Evolutionary conservation across 257 asterid genomes (phyloP), one percentile per base, ranked within the genome.

Genomic region (Avicennia marina): DNA sequence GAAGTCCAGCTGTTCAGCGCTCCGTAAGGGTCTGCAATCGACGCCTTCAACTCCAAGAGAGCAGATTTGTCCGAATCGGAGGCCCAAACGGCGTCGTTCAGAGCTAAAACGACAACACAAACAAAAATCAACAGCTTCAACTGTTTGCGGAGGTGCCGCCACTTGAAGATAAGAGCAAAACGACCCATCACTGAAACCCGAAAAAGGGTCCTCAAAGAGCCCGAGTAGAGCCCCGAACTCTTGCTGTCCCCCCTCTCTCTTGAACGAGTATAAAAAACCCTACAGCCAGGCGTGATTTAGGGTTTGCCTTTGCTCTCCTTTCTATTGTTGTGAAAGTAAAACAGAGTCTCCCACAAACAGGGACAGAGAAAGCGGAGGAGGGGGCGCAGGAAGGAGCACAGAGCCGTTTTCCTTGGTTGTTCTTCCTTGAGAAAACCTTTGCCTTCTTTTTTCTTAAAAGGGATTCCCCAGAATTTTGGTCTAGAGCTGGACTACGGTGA

Each of bases 61-160:
- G 91, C 95, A 60, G 95, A 78, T 81, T 77, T 82, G 57, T 93
- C 98, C 60, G 62, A 72, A 84, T 80, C 94, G 43, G 81, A 66
- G 8, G 75, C 77, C 43, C 25, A 67, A 64, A 65, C 78, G 0
- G 57, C 78, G 43, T 43, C 76, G 25, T 52, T 64, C 47, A 38
- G 78, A 74, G 82, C 80, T 50, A 74, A 64, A 25, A 80, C 52
- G 53, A 81, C 31, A 54, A 73, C 72, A 70, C 65, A 73, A 15
- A 81, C 20, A 71, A 79, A 65, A 69, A 83, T 64, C 65, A 78
- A 53, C 40, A 89, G 79, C 76, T 81, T 81, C 81, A 82, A 65
- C 17, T 75, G 75, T 53, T 58, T 72, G 58, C 48, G 69, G 24
- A 76, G 71, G 54, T 57, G 83, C 74, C 60, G 75, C 90, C 94